Percentiles rank a stretch among this genome's conserved stretches.
These are phyloP conservation scores for Globisporangium acanthophoron DNA, from an alignment of 352 stramenopile species.

Conservation along the genomic window DNA sequence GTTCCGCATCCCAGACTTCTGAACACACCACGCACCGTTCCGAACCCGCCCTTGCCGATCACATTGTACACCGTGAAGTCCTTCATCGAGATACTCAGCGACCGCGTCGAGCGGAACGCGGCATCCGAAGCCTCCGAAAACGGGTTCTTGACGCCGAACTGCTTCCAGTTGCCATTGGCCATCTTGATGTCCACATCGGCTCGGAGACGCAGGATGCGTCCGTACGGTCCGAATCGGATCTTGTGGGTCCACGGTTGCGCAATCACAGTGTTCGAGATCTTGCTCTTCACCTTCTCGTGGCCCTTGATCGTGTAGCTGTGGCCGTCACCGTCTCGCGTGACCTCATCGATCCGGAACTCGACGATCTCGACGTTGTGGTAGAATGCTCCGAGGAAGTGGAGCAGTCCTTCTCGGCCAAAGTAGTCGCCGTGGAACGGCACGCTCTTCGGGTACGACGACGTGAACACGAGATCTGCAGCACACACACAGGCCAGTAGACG, in stretches of 20 bases:
- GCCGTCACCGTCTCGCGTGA: conserved; percentile 50
- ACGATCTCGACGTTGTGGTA: conserved; percentile 74
- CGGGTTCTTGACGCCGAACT: conserved; percentile 74
- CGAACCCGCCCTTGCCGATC: conserved; percentile 85
- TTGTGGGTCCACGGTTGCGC: conserved; percentile 71
- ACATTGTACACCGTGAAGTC: conserved; percentile 90
- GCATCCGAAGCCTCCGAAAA: conserved; percentile 76
- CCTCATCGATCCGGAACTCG: conserved; percentile 72
- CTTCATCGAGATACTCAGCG: conserved; percentile 85
- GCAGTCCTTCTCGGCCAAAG: conserved; percentile 76
- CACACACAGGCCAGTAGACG: too few species aligned
- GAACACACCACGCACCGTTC: conserved; percentile 33
- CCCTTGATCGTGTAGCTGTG: conserved; percentile 74
- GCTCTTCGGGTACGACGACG: conserved; percentile 74
- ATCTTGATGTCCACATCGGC: conserved; percentile 75
- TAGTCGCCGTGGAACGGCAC: conserved; percentile 78
- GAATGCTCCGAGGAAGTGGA: conserved; percentile 75
- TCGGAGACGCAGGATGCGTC: conserved; percentile 74
- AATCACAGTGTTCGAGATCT: conserved; percentile 63
- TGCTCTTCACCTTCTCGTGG: conserved; percentile 78
- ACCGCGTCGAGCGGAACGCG: conserved; percentile 75
- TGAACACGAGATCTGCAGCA: conserved; percentile 69
- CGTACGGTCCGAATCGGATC: conserved; percentile 75
- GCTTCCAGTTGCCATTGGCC: conserved; percentile 67
- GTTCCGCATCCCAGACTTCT: neutral